A percentile compares a stretch with the other conserved stretches of the same genome.
Evolutionary conservation across 1,284 basidiomycete species (phyloP).

Genomic region (Cutaneotrichosporon dermatis): DNA sequence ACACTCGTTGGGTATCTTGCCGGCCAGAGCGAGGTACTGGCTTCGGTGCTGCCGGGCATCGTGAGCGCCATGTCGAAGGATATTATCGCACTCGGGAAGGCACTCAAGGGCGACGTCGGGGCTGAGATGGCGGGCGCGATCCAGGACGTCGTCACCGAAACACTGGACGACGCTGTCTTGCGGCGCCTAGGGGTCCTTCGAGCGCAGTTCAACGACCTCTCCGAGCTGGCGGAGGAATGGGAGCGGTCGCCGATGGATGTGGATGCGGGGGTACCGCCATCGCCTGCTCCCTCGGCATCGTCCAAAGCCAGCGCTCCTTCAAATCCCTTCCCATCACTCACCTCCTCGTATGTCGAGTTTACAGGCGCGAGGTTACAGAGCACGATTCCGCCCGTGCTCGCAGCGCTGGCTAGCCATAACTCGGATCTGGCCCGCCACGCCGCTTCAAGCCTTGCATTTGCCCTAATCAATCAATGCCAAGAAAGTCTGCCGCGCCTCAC

Average conservation of each 20-base stretch:
- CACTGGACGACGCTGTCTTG: conserved; percentile 61
- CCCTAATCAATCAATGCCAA: conserved; percentile 59
- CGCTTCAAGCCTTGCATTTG: conserved; percentile 53
- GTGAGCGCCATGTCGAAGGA: conserved; percentile 69
- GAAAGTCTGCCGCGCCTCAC: conserved; percentile 65
- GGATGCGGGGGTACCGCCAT: conserved; percentile 13
- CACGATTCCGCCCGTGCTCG: conserved; percentile 41
- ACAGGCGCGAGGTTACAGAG: conserved; percentile 44
- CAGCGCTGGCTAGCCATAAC: conserved; percentile 34
- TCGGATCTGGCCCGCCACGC: conserved; percentile 43
- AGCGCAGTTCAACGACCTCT: conserved; percentile 49
- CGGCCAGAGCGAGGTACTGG: conserved; percentile 56
- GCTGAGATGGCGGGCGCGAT: conserved; percentile 59
- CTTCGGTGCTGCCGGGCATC: conserved; percentile 71
- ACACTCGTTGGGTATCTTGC: conserved; percentile 61
- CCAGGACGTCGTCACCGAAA: conserved; percentile 49
- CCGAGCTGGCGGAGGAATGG: conserved; percentile 36
- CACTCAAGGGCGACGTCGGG: conserved; percentile 47
- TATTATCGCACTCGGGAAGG: conserved; percentile 40
- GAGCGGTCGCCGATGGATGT: conserved; percentile 1
- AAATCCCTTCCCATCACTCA: conserved; percentile 42
- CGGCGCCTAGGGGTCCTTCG: conserved; percentile 58
- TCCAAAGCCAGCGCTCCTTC: not conserved
- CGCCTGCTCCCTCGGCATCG: conserved; percentile 8
- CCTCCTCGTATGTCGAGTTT: conserved; percentile 46